Evolutionary conservation across 768 basidiomycete genomes (phyloP), one percentile per base, ranked within the genome.

Genomic region (Leccinum truebloodii): DNA sequence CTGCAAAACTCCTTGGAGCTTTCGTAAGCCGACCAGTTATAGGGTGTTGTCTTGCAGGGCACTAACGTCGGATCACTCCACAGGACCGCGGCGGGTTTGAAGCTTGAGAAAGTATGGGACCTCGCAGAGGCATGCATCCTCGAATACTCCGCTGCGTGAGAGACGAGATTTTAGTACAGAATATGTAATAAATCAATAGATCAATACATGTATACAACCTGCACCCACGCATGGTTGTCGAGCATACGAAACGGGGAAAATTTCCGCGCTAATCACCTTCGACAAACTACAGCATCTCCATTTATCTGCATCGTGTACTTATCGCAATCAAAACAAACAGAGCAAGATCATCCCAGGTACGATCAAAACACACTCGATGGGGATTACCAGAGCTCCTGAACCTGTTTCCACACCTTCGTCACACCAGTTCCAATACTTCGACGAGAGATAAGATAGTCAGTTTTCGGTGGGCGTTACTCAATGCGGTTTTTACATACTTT

Each of bases 351-450:
- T 57, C 26, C 8, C 54, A 34, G 28, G 12, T 35, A 57, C 10
- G 44, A 55, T 60, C 32, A 55, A 52, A 9, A 44, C 16, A 44
- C 2, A 20, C n/a, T 28, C 53, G 48, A 50, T 52, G 10, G 3
- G 22, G n/a, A 13, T 61, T 26, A 64, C 71, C 71, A 70, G 58
- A 65, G 52, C 3, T 72, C 70, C 59, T 78, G 79, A 35, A 77
- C 83, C 52, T 80, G 74, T 56, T 83, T 82, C 90, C 89, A 92
- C 56, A 91, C 80, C 75, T 92, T 92, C 67, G 83, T 67, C 37
- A 89, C 83, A 26, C 90, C 90, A 14, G 87, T 90, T 63, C 89
- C 85, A 65, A 90, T 85, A 68, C 90, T 92, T 67, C 39, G 58
- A 56, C 9, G 30, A 54, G 44, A 22, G 39, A 41, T 52, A 20